Percentiles rank a stretch among this genome's conserved stretches.
phyloP scores from a whole-genome alignment of 2,329 filamentous ascomycete species.

The Cercospora sp. region DNA sequence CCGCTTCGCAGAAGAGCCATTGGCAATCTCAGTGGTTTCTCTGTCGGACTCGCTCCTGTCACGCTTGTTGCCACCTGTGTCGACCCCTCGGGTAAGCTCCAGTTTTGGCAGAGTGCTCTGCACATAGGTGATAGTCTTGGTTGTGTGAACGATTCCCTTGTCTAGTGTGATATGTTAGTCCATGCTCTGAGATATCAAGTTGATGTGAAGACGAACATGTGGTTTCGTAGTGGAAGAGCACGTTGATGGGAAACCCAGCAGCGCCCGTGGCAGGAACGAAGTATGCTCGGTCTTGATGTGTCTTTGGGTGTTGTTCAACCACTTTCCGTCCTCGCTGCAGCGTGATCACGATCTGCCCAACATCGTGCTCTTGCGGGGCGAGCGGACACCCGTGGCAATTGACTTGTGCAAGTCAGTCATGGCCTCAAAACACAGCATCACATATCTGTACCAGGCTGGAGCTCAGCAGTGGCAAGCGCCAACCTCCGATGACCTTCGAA shows the following conservation, averaged over 20 bases:
- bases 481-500: conserved; percentile 12
- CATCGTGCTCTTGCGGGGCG: conserved; percentile 5
- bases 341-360: conserved; percentile 10
- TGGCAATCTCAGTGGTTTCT: background rate
- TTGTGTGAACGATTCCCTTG: conserved; percentile 12
- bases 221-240: conserved; percentile 12
- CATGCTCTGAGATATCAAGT: background rate
- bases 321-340: conserved; percentile 11
- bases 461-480: conserved; percentile 4
- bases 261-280: conserved; percentile 11
- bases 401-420: conserved; percentile 6
- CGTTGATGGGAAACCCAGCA: conserved; percentile 1
- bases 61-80: conserved; percentile 2
- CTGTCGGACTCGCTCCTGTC: background rate
- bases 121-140: conserved; percentile 11
- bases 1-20: background rate
- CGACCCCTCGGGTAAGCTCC: conserved; percentile 2
- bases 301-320: background rate
- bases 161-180: background rate
- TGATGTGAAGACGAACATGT: background rate
- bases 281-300: background rate
- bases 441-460: conserved; percentile 6
- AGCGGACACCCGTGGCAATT: conserved; percentile 11
- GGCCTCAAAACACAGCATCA: background rate
- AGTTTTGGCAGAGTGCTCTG: conserved; percentile 2